Conservation (phyloP, 2,329 filamentous ascomycete genomes). For the Verticillium nubilum region DNA sequence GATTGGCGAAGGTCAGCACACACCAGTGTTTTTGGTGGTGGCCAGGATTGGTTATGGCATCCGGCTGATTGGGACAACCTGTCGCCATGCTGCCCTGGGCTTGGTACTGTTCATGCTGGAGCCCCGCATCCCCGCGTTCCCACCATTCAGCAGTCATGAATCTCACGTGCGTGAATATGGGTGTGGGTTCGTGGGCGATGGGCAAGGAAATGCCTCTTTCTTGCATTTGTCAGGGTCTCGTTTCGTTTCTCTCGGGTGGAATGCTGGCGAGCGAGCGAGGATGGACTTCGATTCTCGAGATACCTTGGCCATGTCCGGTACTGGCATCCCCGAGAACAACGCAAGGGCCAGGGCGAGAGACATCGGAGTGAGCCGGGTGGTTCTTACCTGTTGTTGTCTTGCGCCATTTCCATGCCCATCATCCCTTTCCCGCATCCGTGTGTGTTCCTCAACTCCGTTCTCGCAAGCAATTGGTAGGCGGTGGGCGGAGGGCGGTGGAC, state of each 20-base stretch:
- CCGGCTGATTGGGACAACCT: conserved; percentile 2
- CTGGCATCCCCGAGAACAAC: not conserved
- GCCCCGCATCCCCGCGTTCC: conserved; percentile 1
- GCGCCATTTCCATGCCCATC: not conserved
- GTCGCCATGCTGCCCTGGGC: not conserved
- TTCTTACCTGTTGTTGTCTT: not conserved
- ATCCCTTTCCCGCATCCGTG: not conserved
- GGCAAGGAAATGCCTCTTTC: not conserved
- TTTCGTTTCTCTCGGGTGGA: not conserved
- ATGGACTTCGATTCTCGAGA: not conserved
- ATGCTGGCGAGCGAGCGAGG: not conserved
- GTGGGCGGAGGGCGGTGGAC: too few species aligned
- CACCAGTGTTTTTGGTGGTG: not conserved
- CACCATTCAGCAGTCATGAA: not conserved
- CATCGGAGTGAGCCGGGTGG: not conserved
- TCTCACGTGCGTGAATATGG: not conserved
- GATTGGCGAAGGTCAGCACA: not conserved
- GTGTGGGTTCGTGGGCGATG: not conserved
- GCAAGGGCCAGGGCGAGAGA: not conserved
- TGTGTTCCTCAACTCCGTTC: not conserved
- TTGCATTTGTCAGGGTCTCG: not conserved
- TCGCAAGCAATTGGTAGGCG: too few species aligned
- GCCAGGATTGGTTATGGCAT: conserved; percentile 1
- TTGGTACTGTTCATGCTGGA: not conserved
- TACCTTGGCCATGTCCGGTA: not conserved